A percentile compares a stretch with the other conserved stretches of the same genome.
phyloP scores from a whole-genome alignment of 1,139 yeast genomes.

The Diutina scorzettiae region DNA sequence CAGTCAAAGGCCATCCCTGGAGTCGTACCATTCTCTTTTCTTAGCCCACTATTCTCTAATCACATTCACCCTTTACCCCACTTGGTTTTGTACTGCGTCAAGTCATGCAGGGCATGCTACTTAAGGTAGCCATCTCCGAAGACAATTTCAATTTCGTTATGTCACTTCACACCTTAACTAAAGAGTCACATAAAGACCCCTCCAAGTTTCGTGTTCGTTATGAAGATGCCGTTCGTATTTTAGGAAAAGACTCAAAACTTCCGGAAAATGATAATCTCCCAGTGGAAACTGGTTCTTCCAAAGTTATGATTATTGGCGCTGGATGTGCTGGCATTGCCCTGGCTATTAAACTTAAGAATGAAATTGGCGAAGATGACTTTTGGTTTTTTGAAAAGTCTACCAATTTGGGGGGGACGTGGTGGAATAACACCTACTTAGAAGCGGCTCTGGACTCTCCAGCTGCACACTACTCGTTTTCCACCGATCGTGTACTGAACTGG shows the following conservation, averaged over 20 bases:
- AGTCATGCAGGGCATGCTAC: too few relatives aligned
- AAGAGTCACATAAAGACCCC: constrained; percentile 25
- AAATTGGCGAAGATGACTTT: neutral
- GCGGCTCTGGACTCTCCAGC: constrained; percentile 3
- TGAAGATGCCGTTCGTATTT: constrained; percentile 19
- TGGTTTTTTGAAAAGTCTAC: neutral
- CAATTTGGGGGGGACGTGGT: constrained; percentile 5
- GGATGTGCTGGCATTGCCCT: constrained; percentile 36
- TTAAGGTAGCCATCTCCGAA: too few relatives aligned
- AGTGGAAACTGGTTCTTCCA: constrained; percentile 15
- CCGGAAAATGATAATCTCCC: constrained; percentile 10
- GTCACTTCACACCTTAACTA: constrained; percentile 18
- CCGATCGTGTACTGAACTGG: constrained; percentile 1
- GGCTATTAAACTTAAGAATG: constrained; percentile 17
- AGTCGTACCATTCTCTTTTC: too few relatives aligned
- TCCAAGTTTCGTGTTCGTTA: constrained; percentile 18
- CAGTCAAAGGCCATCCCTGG: too few relatives aligned
- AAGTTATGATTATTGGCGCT: constrained; percentile 34
- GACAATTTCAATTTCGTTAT: too few relatives aligned
- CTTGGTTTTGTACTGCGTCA: too few relatives aligned
- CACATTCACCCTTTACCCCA: too few relatives aligned
- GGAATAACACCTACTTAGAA: constrained; percentile 1
- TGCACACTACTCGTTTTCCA: neutral
- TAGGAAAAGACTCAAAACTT: constrained; percentile 13
- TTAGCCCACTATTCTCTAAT: too few relatives aligned